Base-by-base conservation (phyloP, 2,329 filamentous ascomycete species). In the Fusarium sp. region DNA sequence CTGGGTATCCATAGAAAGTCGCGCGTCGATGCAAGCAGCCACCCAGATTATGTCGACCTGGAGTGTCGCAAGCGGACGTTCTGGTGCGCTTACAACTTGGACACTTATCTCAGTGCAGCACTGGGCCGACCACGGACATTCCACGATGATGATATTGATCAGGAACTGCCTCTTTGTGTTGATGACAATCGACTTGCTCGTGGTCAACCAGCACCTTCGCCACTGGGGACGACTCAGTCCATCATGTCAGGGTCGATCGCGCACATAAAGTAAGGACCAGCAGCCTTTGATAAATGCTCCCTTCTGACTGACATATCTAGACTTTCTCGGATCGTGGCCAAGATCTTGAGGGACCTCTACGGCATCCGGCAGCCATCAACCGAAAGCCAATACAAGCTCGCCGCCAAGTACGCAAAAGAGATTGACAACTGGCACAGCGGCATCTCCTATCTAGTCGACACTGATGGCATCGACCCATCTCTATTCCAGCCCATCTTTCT, bases 101-200 rank as follows among this genome's bases (percentile, higher is more conserved):
- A 93, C 76, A 90, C 89, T 60, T 92, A 93, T 69, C 84, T 93
- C 14, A 90, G 90, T 64, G 88, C 89, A 22, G 88, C 90, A 59
- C 85, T 92, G 11, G 91, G 91, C 2, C 84, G 91, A 20, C 91
- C 91, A 1, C 81, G 88, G 18, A 86, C 90, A 2, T 89, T 92
- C 58, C 91, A 91, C 67, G 89, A 92, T 57, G 90, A 92, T 52
- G 90, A 92, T 64, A 91, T 92, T 60, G 90, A 92, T 69, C 89
- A 91, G 71, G 87, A 90, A 18, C 80, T 91, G 16, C 91, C 91
- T 0, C 82, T 84, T 9, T 81, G 83, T 25, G 84, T 90, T 8
- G 89, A 91, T 64, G 90, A 92, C n/a, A 67, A 84, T 85, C 63
- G 84, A 88, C 68, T 84, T 47, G 47, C 40, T 16, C 33, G 47